Conservation (phyloP, 352 stramenopile genomes). For the Globisporangium ultimum region DNA sequence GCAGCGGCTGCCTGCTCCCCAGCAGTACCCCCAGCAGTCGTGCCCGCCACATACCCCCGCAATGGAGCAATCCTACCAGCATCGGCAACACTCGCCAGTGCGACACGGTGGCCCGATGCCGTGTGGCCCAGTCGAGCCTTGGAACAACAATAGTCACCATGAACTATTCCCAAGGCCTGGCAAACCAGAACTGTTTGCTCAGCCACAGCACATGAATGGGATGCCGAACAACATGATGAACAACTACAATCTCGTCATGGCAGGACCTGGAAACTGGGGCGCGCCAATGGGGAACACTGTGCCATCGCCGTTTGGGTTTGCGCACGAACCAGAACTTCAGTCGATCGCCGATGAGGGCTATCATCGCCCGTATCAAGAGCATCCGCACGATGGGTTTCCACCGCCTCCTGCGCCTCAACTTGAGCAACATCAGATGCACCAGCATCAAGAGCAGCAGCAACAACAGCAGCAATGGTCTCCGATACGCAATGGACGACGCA, state of each 20-base stretch:
- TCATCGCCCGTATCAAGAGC: too few species aligned
- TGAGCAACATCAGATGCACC: too few species aligned
- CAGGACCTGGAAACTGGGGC: conserved; percentile 4
- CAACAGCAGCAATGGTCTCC: too few species aligned
- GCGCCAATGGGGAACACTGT: neutral
- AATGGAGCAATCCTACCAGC: neutral
- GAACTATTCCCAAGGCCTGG: neutral
- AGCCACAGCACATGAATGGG: neutral
- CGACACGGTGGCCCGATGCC: neutral
- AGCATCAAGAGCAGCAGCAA: too few species aligned
- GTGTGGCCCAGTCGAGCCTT: neutral
- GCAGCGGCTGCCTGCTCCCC: conserved; percentile 18
- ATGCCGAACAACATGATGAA: neutral
- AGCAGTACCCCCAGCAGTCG: conserved; percentile 5
- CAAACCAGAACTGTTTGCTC: conserved; percentile 2
- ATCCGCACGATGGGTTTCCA: too few species aligned
- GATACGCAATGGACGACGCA: too few species aligned
- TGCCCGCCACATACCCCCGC: too few species aligned
- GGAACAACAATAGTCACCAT: neutral
- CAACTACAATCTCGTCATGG: too few species aligned
- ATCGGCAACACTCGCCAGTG: conserved; percentile 12
- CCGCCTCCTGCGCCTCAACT: too few species aligned
- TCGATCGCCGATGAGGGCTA: too few species aligned
- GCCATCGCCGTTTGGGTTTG: too few species aligned
- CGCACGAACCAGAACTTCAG: too few species aligned